Evolutionary conservation across 2,329 filamentous ascomycete genomes (phyloP), one percentile per base, ranked within the genome.

Genomic region (Lachnellula hyalina): DNA sequence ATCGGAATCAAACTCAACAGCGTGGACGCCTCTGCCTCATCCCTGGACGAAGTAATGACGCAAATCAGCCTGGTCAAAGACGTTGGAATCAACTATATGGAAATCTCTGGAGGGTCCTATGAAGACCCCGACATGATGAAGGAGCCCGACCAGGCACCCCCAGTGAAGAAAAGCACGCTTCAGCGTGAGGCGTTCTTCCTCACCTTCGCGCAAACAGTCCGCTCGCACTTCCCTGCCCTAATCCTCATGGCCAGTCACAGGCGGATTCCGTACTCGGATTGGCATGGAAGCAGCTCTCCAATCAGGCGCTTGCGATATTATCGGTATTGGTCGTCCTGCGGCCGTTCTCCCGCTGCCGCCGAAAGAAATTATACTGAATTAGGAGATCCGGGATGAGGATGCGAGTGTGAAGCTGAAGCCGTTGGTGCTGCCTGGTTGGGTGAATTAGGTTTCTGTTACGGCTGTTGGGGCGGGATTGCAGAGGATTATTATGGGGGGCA

Each of bases 111-210:
- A 0, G 85, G 86, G 0, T 79, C 68, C 0, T 84, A 80, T 59
- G 79, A 84, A 61, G 68, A 82, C 53, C 75, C 81, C 0, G 63
- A 34, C 0, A 59, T 62, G 66, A 55, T 67, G 59, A 32, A 36
- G 4, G 59, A 55, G 4, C 28, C 28, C 25, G 25, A 52, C 14
- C n/a, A 21, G 5, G 14, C 55, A 52, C 54, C 63, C 65, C 4
- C n/a, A 5, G 6, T 14, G n/a, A 63, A 72, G 62, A 71, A 72
- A 21, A 73, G 74, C 5, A 83, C 82, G 1, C 70, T 71, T 12
- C 75, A 76, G 0, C 77, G 85, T 7, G 85, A 89, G 61, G 82
- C 84, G 0, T 88, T 85, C 73, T 89, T 89, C 70, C 72, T 87
- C 1, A 80, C 86, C 46, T 88, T 87, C 59, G 81, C 82, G 0